Evolutionary conservation across 352 stramenopile species (phyloP).

Genomic region (Globisporangium recalcitrans): DNA sequence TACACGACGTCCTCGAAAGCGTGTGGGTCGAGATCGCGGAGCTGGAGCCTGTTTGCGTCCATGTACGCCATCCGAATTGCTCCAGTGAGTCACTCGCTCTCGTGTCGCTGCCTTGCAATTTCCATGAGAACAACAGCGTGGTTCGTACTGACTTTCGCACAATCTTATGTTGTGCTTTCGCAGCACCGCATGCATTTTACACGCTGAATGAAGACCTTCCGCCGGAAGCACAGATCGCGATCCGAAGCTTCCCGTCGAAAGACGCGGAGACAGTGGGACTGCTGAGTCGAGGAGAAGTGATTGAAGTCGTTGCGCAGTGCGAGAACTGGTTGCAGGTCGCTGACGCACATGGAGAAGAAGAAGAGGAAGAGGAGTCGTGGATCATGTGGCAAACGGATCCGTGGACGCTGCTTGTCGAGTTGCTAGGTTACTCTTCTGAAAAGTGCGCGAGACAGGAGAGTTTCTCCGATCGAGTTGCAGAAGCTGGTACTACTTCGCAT

Average conservation of each 20-base stretch:
- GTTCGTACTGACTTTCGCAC: slow-evolving; percentile 1
- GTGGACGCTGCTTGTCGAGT: slow-evolving; percentile 43
- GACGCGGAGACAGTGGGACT: slow-evolving; percentile 50
- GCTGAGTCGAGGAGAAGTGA: slow-evolving; percentile 44
- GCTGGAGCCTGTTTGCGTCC: slow-evolving; percentile 40
- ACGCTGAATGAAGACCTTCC: slow-evolving; percentile 50
- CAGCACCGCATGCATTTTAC: slow-evolving; percentile 48
- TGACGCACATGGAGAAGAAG: slow-evolving; percentile 3
- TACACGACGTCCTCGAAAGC: slow-evolving; percentile 36
- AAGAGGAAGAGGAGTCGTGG: slow-evolving; percentile 30
- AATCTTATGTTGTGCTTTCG: slow-evolving; percentile 10
- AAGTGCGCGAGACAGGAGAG: slow-evolving; percentile 14
- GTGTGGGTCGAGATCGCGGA: slow-evolving; percentile 54
- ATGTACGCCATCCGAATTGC: slow-evolving; percentile 38
- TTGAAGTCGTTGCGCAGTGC: slow-evolving; percentile 42
- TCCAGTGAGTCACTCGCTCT: slow-evolving; percentile 29
- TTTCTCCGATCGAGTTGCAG: background rate
- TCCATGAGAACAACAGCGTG: slow-evolving; percentile 12
- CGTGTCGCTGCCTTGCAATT: background rate
- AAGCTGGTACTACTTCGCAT: background rate
- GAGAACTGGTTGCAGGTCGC: slow-evolving; percentile 54
- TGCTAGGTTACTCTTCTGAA: slow-evolving; percentile 20
- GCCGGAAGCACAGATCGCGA: slow-evolving; percentile 57
- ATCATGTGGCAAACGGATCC: slow-evolving; percentile 66
- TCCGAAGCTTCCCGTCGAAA: slow-evolving; percentile 55